Evolutionary conservation across 1,284 basidiomycete genomes (phyloP), one percentile per base, ranked within the genome.

Genomic region (Abortiporus biennis): DNA sequence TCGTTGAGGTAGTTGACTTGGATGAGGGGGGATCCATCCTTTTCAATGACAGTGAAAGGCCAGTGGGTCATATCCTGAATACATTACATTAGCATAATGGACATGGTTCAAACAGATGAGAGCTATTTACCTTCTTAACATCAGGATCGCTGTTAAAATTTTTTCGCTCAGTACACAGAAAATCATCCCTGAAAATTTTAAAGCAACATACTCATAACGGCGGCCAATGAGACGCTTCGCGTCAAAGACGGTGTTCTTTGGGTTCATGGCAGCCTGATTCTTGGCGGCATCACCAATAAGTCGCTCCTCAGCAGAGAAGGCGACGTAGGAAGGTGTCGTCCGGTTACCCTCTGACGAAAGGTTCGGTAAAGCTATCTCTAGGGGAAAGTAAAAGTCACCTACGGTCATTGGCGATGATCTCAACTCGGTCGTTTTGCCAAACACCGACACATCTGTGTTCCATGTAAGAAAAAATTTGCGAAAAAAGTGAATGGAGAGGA

Each of bases 221-320:
- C 94, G 89, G 63, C 94, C 94, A 62, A 98, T 98, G 58, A 98
- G 84, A 69, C 94, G 94, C 76, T 93, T 94, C 51, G 91, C 92
- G 65, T 95, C 92, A 67, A 95, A 95, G 64, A 95, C 90, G 54
- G 93, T 96, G 78, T 95, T 94, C 61, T 76, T 76, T 51, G 92
- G 91, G 78, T 93, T 94, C 91, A 93, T 93, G 62, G 93, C 91
- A 56, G 87, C 83, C 75, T 92, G 85, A 72, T 98, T 98, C 78
- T 98, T 98, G 54, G 94, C 95, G 57, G 92, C 92, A 80, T 98
- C 95, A 67, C 94, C 95, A 62, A 98, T 98, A 66, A 99, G 74
- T 76, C 95, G 93, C 80, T 99, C 95, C 66, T 89, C 89, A 51
- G 91, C 72, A 54, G 92, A 94, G 80, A 99, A 98, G 57, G 95